phyloP scores from a whole-genome alignment of 371 early-diverging fungal genomes.

The Mortierella sp. region DNA sequence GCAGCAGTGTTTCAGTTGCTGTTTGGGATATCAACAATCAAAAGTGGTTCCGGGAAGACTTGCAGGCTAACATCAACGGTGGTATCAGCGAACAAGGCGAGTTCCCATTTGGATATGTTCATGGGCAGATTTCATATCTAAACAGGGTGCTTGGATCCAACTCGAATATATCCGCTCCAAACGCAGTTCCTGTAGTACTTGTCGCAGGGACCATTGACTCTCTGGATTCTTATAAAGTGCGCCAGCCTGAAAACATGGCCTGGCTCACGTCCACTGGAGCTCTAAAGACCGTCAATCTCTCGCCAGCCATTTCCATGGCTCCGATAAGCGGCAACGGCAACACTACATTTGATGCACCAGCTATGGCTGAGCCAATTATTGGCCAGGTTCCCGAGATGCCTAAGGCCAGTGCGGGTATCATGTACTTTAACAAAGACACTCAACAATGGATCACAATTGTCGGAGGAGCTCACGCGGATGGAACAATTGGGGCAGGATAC shows the following conservation, averaged over 20 bases:
- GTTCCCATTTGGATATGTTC: slow-evolving; percentile 32
- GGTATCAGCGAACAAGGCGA: not conserved
- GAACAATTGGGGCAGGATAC: slow-evolving; percentile 29
- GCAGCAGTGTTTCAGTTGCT: slow-evolving; percentile 14
- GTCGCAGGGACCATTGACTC: slow-evolving; percentile 42
- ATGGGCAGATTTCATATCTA: slow-evolving; percentile 39
- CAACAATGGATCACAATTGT: slow-evolving; percentile 43
- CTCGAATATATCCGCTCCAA: not conserved
- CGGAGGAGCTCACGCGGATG: slow-evolving; percentile 24
- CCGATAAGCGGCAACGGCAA: not conserved
- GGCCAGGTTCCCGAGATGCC: not conserved
- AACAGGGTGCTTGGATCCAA: slow-evolving; percentile 32
- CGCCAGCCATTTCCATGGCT: slow-evolving; percentile 10
- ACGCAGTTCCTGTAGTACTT: slow-evolving; percentile 9
- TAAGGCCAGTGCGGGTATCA: slow-evolving; percentile 28
- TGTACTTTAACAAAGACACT: slow-evolving; percentile 20
- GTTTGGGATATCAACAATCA: slow-evolving; percentile 35
- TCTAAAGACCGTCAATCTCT: slow-evolving; percentile 35
- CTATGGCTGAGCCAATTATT: not conserved
- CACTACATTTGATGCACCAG: not conserved
- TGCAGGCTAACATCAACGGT: slow-evolving; percentile 1
- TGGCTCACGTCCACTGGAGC: slow-evolving; percentile 35
- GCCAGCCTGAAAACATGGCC: slow-evolving; percentile 24
- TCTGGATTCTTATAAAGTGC: slow-evolving; percentile 31
- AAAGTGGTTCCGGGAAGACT: slow-evolving; percentile 22